These are phyloP conservation scores for Trametopsis cervina DNA, from an alignment of 768 basidiomycete genomes.

Conservation along the genomic window DNA sequence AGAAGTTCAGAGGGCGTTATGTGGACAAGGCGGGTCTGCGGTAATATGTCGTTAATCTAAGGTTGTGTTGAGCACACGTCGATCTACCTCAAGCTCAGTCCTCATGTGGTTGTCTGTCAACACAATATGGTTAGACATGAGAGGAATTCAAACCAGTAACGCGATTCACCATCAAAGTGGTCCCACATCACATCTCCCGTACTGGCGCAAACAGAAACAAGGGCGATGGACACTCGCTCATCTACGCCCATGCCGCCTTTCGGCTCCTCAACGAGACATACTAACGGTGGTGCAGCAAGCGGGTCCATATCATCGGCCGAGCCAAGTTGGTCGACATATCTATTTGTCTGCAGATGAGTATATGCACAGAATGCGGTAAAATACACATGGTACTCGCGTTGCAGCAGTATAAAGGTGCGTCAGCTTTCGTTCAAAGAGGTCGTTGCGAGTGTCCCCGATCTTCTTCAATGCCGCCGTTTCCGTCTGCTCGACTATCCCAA, in stretches of 20 bases:
- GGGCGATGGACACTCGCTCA: slow-evolving; percentile 48
- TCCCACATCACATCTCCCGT: slow-evolving; percentile 96
- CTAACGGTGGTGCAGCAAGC: slow-evolving; percentile 59
- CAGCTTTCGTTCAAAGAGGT: slow-evolving; percentile 66
- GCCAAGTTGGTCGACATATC: slow-evolving; percentile 78
- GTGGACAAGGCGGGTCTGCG: slow-evolving; percentile 81
- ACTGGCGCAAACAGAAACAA: slow-evolving; percentile 76
- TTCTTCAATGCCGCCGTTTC: slow-evolving; percentile 91
- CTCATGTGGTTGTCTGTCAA: slow-evolving; percentile 71
- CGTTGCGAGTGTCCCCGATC: slow-evolving; percentile 64
- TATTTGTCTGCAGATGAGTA: slow-evolving; percentile 23
- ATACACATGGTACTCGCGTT: slow-evolving; percentile 49
- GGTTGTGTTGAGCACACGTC: too few relatives aligned
- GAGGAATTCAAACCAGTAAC: neutral
- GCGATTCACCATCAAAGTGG: slow-evolving; percentile 63
- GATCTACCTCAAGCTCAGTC: slow-evolving; percentile 82
- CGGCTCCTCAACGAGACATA: slow-evolving; percentile 64
- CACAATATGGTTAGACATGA: neutral
- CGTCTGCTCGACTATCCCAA: slow-evolving; percentile 75
- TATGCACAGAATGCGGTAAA: neutral
- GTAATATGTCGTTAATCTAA: neutral
- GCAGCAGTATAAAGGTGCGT: slow-evolving; percentile 80
- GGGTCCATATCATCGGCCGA: slow-evolving; percentile 56
- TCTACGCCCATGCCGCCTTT: slow-evolving; percentile 34
- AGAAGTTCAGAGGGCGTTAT: slow-evolving; percentile 78